Conservation (phyloP, 1,139 yeast genomes). For the Fermentozyma sake region DNA sequence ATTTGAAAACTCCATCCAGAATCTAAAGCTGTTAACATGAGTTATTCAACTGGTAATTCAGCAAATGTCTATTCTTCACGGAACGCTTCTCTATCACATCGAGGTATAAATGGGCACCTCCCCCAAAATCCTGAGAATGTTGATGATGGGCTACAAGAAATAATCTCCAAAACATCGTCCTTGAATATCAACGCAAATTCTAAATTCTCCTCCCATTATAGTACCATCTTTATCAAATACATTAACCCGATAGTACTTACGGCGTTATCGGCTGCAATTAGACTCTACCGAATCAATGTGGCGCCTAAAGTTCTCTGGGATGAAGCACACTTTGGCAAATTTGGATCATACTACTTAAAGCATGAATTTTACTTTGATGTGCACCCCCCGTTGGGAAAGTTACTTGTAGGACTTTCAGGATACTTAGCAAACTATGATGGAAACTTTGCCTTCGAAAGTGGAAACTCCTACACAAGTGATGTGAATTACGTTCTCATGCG, state of each 20-base stretch:
- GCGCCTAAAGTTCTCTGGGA: conserved; percentile 85
- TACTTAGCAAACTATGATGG: conserved; percentile 68
- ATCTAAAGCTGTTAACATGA: too few relatives aligned
- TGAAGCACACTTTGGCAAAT: conserved; percentile 83
- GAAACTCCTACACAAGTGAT: conserved; percentile 49
- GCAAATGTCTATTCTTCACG: too few relatives aligned
- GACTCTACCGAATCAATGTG: conserved; percentile 63
- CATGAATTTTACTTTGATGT: conserved; percentile 73
- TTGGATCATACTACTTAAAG: conserved; percentile 58
- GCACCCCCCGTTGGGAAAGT: conserved; percentile 75
- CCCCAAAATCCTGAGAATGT: conserved; percentile 3
- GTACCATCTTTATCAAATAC: conserved; percentile 15
- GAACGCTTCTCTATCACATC: too few relatives aligned
- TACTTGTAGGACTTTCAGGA: conserved; percentile 64
- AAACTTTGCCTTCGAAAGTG: conserved; percentile 61
- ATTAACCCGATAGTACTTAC: conserved; percentile 43
- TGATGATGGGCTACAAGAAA: too few relatives aligned
- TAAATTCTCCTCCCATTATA: conserved; percentile 3
- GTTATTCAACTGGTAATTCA: too few relatives aligned
- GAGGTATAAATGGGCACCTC: too few relatives aligned
- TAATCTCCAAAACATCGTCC: conserved; percentile 11
- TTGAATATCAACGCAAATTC: conserved; percentile 8
- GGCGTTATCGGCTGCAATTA: conserved; percentile 56
- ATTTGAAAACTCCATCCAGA: too few relatives aligned
- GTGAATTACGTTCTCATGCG: conserved; percentile 60